phyloP scores from a whole-genome alignment of 257 asterid species.

The Echium plantagineum region DNA sequence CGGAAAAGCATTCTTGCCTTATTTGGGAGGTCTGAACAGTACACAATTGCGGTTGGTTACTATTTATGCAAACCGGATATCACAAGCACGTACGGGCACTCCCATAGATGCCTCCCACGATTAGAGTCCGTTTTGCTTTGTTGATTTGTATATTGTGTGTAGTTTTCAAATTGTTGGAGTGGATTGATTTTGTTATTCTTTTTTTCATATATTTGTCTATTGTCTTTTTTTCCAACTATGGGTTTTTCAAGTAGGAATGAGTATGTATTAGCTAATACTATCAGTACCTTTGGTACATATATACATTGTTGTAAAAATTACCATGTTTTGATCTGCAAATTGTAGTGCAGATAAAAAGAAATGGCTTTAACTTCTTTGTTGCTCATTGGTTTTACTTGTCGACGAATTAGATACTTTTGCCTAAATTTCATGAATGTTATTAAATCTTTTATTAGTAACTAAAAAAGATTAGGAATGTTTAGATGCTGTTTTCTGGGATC shows the following conservation, averaged over 20 bases:
- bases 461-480: no score
- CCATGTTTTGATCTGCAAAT: no score
- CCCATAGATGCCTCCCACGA: conserved; percentile 59
- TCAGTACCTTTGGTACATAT: no score
- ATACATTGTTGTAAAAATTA: background rate
- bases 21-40: conserved; percentile 84
- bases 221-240: background rate
- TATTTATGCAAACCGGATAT: conserved; percentile 90
- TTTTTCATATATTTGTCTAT: background rate
- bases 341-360: no score
- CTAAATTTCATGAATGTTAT: no score
- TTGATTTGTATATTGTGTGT: conserved; percentile 15
- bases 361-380: no score
- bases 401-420: no score
- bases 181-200: background rate
- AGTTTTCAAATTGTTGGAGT: conserved; percentile 12
- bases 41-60: conserved; percentile 88
- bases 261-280: background rate
- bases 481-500: no score
- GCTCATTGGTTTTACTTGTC: no score
- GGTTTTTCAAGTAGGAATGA: background rate
- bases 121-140: conserved; percentile 10
- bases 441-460: no score
- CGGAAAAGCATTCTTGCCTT: conserved; percentile 87
- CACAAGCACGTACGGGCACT: conserved; percentile 91